Conservation (phyloP, 371 early-diverging fungal genomes). For the Rhizomucor pusillus region DNA sequence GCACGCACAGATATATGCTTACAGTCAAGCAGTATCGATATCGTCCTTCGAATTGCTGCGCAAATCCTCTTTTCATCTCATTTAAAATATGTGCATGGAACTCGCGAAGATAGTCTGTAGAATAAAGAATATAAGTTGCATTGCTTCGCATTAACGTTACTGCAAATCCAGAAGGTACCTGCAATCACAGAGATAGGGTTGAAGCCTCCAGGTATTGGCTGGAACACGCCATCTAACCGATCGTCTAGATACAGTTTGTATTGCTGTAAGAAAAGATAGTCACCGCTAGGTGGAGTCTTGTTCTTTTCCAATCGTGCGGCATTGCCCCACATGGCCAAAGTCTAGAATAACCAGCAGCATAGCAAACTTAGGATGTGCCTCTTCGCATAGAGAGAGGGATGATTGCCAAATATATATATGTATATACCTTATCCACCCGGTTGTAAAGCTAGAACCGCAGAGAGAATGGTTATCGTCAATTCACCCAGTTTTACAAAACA, state of each 20-base stretch:
- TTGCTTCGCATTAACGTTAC: not conserved
- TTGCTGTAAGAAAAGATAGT: conserved; percentile 38
- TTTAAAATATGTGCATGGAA: conserved; percentile 45
- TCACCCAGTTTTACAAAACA: not conserved
- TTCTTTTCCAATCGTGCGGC: conserved; percentile 27
- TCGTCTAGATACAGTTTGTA: conserved; percentile 59
- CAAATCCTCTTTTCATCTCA: conserved; percentile 50
- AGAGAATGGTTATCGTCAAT: not conserved
- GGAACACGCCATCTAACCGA: conserved; percentile 34
- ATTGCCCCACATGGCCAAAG: conserved; percentile 40
- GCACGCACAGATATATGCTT: no score
- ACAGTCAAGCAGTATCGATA: conserved; percentile 47
- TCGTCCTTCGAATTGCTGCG: conserved; percentile 28
- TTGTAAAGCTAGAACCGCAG: conserved; percentile 9
- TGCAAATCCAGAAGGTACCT: conserved; percentile 16
- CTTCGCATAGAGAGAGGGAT: no score
- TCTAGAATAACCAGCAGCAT: conserved; percentile 10
- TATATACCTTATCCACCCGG: no score
- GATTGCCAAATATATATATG: no score
- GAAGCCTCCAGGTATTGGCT: conserved; percentile 46
- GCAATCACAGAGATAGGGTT: conserved; percentile 45
- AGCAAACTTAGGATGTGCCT: no score
- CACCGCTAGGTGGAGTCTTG: conserved; percentile 15
- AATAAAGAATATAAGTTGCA: not conserved
- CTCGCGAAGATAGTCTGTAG: conserved; percentile 46